phyloP scores from a whole-genome alignment of 73 alveolate genomes.

The Tetrahymena thermophila region DNA sequence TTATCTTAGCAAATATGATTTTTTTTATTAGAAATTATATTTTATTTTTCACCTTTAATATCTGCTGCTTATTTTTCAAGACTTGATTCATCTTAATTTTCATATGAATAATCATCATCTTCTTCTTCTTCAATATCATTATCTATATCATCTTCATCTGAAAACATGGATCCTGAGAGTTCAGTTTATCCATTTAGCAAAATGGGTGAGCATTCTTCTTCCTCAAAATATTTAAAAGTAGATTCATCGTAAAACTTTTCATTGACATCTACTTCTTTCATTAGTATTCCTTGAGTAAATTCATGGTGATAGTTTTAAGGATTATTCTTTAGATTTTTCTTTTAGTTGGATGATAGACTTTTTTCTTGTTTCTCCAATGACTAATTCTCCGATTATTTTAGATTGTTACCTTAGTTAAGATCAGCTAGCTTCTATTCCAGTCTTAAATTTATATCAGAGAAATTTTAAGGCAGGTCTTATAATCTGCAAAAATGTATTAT shows the following conservation, averaged over 20 bases:
- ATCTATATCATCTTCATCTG: not conserved
- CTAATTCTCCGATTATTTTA: not conserved
- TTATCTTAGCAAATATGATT: not conserved
- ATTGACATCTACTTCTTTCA: not conserved
- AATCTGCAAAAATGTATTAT: not conserved
- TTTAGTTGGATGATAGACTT: not conserved
- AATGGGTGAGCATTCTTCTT: not conserved
- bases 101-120: not conserved
- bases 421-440: conserved; percentile 1
- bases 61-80: not conserved
- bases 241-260: conserved; percentile 30
- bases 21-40: too few species aligned
- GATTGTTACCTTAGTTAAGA: conserved; percentile 3
- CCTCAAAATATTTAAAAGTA: conserved; percentile 26
- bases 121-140: not conserved
- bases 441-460: not conserved
- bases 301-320: not conserved
- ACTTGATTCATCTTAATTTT: not conserved
- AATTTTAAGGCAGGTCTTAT: not conserved
- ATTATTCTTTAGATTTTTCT: not conserved
- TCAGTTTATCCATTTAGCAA: not conserved
- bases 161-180: not conserved
- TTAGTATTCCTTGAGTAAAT: not conserved
- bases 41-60: not conserved
- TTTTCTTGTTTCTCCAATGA: not conserved